Conservation (phyloP, 108 stramenopile genomes). For the Nannochloropsis granulata region DNA sequence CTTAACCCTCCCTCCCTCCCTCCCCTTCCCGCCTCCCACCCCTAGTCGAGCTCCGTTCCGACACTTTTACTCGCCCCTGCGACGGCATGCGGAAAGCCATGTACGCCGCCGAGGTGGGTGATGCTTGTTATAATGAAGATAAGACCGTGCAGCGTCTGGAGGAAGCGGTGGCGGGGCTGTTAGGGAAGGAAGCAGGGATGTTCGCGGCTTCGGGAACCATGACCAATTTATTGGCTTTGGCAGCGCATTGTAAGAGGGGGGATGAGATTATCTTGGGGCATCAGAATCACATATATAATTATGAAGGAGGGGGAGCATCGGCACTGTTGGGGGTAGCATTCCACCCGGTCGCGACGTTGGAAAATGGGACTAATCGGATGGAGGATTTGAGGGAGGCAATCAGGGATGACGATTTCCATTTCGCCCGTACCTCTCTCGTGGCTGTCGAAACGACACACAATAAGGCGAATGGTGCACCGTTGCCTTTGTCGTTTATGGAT, state of each 20-base stretch:
- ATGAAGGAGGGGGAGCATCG: slow-evolving; percentile 40
- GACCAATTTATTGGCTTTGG: slow-evolving; percentile 74
- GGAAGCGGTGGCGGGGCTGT: slow-evolving; percentile 55
- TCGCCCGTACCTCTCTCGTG: slow-evolving; percentile 58
- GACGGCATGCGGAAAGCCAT: slow-evolving; percentile 26
- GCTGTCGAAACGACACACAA: slow-evolving; percentile 96
- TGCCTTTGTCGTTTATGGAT: slow-evolving; percentile 54
- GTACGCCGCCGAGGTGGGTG: slow-evolving; percentile 55
- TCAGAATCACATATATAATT: slow-evolving; percentile 15
- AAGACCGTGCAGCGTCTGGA: slow-evolving; percentile 70
- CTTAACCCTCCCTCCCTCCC: too few species aligned
- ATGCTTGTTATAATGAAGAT: slow-evolving; percentile 83
- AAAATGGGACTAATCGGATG: slow-evolving; percentile 44
- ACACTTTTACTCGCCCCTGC: slow-evolving; percentile 20
- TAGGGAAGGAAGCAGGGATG: slow-evolving; percentile 69
- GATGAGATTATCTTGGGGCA: slow-evolving; percentile 31
- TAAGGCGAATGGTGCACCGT: slow-evolving; percentile 67
- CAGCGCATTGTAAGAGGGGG: slow-evolving; percentile 69
- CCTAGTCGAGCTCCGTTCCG: slow-evolving; percentile 14
- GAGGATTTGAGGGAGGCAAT: slow-evolving; percentile 39
- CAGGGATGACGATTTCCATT: slow-evolving; percentile 76
- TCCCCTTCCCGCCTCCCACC: too few species aligned
- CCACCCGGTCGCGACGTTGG: slow-evolving; percentile 51
- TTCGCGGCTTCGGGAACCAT: slow-evolving; percentile 89
- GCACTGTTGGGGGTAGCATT: slow-evolving; percentile 56